Evolutionary conservation across 345 rosid genomes (phyloP), one percentile per base, ranked within the genome.

Genomic region (Gossypium longicalyx): DNA sequence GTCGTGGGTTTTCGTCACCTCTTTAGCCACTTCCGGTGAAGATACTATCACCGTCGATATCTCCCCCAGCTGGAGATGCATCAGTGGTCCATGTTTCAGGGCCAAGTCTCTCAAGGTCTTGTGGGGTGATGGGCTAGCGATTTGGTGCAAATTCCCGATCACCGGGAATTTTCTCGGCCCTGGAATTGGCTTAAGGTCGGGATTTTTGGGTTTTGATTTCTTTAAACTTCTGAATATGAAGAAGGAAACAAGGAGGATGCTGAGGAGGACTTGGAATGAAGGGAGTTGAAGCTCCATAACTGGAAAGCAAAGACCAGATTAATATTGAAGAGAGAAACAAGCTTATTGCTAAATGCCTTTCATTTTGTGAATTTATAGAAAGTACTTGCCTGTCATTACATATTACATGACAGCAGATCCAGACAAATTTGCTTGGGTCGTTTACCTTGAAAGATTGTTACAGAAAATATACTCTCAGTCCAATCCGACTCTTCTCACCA

Each of bases 61-160:
- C 20, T 44, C 52, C 20, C 70, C 70, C 1, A 65, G 70, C 3
- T 65, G 70, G 23, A 65, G 70, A 17, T 66, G 70, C 52, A 66
- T 66, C 29, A 66, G 13, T 9, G 70, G 70, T 66, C 70, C 70
- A 66, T 66, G 70, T 45, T 66, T 44, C 8, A 12, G 27, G 27
- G 70, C 70, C 70, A 66, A 66, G 52, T 66, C 70, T 11, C 70
- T 43, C 1, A 66, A 5, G 2, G 49, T 11, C 15, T 19, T 43
- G 23, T 65, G 70, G 4, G 70, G 70, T 65, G 6, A 45, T 19
- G 52, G 25, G 49, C 52, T 20, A 12, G 70, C 29, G 23, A 65
- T 19, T 22, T 65, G 70, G 29, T 65, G 70, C 52, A 65, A 10
- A 19, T 65, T 65, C 12, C 70, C 70, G 1, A 65, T 44, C 9